Base-by-base conservation (phyloP, 2,329 filamentous ascomycete species). In the Akanthomyces dipterigenus region DNA sequence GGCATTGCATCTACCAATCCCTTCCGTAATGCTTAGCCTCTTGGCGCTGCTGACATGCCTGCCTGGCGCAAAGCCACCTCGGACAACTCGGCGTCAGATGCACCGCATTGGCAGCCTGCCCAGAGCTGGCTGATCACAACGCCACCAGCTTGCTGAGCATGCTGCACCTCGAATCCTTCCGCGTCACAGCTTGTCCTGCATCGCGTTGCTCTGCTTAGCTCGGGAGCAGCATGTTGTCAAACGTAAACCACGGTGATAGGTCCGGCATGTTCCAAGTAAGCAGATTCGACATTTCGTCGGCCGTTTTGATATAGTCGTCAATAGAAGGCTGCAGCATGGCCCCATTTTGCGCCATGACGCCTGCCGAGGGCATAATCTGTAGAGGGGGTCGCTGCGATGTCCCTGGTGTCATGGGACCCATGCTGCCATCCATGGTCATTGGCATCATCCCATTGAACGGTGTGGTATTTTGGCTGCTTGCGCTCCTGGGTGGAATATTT, bases 211-310 rank as follows among this genome's bases (percentile, higher is more conserved):
- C 11, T 36, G 16, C 24, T 63, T n/a, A 63, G 18, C 49, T 55
- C 6, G 61, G 55, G 11, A 60, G 43, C 42, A 63, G 40, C 50
- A 63, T 45, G 18, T 63, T 53, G 9, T 57, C 55, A 51, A 55
- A 55, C 4, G 43, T 61, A 26, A 64, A 55, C 63, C 58, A 63
- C n/a, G 63, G 59, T 34, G 66, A 62, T 8, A 67, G 54, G 16
- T 67, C 66, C 14, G 61, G 61, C 55, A 64, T 63, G 11, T 63
- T 61, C 67, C 67, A 69, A 16, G 67, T 69, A 31, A 69, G 53
- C 43, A 65, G 65, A 16, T 63, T 59, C 8, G 66, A 67, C 66
- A 69, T 69, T 51, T 69, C 66, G 46, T 67, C 67, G 4, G 68
- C 68, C 18, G 65, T 63, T 40, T 64, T 64, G 48, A 68, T 66